Evolutionary conservation across 176 grass and related monocot species (phyloP).

Genomic region (Leersia perrieri): DNA sequence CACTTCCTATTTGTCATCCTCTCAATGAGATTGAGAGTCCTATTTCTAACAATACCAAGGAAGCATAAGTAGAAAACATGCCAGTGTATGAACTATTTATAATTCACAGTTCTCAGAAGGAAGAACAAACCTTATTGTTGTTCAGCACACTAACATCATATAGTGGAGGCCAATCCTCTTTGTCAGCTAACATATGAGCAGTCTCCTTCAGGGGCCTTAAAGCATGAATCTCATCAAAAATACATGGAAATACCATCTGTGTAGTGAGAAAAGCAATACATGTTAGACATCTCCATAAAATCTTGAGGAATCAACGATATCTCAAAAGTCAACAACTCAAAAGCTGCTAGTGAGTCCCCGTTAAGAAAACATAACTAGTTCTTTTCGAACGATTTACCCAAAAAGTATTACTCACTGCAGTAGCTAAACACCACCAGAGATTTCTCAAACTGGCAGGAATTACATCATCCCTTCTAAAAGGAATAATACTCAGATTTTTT

Average conservation of each 20-base stretch:
- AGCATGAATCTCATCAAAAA: constrained; percentile 84
- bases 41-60: no score
- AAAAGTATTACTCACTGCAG: neutral
- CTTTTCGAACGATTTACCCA: neutral
- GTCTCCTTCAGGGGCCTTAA: constrained; percentile 64
- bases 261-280: neutral
- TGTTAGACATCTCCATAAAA: neutral
- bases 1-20: no score
- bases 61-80: no score
- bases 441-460: neutral
- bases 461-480: neutral
- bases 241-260: constrained; percentile 82
- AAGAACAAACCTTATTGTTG: constrained; percentile 66
- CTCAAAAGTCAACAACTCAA: neutral
- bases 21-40: no score
- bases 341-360: neutral
- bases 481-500: no score
- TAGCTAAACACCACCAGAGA: constrained; percentile 11
- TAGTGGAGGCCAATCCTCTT: constrained; percentile 70
- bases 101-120: no score
- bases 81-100: no score
- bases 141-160: constrained; percentile 68
- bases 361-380: neutral
- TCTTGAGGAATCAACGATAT: neutral
- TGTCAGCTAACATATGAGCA: constrained; percentile 74